Base-by-base conservation (phyloP, 2,329 filamentous ascomycete species). In the Epichloe sp. region DNA sequence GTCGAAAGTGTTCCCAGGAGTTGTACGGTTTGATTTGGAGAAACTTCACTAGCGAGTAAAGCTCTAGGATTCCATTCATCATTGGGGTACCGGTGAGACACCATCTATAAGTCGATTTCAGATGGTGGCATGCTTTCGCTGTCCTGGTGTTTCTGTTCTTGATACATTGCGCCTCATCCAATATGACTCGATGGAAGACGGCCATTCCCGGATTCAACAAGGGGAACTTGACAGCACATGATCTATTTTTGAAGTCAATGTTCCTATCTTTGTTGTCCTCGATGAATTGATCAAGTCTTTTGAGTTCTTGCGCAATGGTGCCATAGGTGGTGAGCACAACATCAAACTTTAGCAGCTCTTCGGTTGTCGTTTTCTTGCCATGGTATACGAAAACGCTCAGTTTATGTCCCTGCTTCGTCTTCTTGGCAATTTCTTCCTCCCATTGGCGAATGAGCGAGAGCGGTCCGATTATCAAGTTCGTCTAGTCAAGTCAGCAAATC, bases 251-350 rank as follows among this genome's bases (percentile, higher is more conserved):
- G 37, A 63, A 66, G 47, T 70, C 61, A 3, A 62, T 60, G 5
- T 63, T 57, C 21, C 62, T 69, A 26, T 72, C 71, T 4, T 67
- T 63, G 43, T 73, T 70, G 6, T 78, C 66, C 49, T 76, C 70
- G 47, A 75, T 67, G 40, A 77, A 79, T 64, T 59, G 71, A 55
- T 67, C 78, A 63, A 79, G 72, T 47, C 78, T 77, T 61, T 84
- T 89, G 26, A 95, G 68, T 15, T 80, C 75, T 35, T 63, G 58
- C 1, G 64, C 64, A 21, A 95, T 68, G n/a, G 85, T 89, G 36
- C 87, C 86, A 60, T 95, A 96, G 10, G 86, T 94, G 1, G 88
- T 93, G 57, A 95, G 76, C 5, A 95, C 82, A 5, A 95, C 80
- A 62, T 91, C 83, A 57, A 85, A 86, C 14, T 79, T 70, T 48